phyloP scores from a whole-genome alignment of 306 rosid genomes.

The Rubus idaeus region DNA sequence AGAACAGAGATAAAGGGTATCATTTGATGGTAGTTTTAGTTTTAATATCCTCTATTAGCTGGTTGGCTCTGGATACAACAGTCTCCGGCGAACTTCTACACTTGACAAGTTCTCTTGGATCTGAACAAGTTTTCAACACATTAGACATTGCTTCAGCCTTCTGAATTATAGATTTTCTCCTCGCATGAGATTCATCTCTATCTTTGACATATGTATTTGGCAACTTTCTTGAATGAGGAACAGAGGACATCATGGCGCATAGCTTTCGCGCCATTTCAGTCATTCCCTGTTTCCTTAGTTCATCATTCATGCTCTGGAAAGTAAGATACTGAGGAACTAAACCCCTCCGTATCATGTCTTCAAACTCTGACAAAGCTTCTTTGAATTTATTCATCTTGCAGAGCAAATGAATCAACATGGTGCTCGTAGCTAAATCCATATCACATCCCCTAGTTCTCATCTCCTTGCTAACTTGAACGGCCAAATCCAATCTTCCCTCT shows the following conservation, averaged over 20 bases:
- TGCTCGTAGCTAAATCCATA: conserved; percentile 78
- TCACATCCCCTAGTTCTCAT: conserved; percentile 77
- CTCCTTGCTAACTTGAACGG: conserved; percentile 76
- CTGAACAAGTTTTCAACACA: conserved; percentile 56
- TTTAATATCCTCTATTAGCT: conserved; percentile 51
- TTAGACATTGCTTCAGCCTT: conserved; percentile 76
- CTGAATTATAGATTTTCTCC: conserved; percentile 58
- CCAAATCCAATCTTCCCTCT: conserved; percentile 68
- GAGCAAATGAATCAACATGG: conserved; percentile 74
- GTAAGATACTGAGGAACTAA: conserved; percentile 83
- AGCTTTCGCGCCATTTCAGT: conserved; percentile 59
- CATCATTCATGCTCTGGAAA: conserved; percentile 61
- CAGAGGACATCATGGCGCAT: conserved; percentile 65
- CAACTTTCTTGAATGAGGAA: conserved; percentile 67
- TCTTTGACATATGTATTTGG: conserved; percentile 60
- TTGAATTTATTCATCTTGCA: conserved; percentile 69
- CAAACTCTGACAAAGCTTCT: conserved; percentile 73
- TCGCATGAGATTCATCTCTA: conserved; percentile 39
- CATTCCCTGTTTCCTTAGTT: conserved; percentile 60
- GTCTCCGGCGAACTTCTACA: conserved; percentile 41
- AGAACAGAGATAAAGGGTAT: background rate
- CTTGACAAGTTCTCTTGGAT: conserved; percentile 64
- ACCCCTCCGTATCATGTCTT: conserved; percentile 80
- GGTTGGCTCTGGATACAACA: conserved; percentile 44
- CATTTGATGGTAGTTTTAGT: conserved; percentile 21